Conservation (phyloP, 75 land plant genomes). For the Pseudotsuga menziesii region DNA sequence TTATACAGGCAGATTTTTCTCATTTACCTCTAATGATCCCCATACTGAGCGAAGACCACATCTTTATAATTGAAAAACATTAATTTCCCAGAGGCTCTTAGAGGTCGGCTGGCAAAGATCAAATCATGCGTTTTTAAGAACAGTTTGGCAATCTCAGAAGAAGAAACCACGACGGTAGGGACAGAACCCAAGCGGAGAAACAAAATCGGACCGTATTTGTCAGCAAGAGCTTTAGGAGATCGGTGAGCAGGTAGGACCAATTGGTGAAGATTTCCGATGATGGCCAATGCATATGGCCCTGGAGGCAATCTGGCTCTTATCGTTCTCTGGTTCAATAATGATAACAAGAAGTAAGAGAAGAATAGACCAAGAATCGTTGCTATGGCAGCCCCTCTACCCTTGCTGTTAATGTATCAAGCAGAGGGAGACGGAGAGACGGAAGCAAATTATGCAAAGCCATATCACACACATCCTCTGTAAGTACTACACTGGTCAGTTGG, state of each 20-base stretch:
- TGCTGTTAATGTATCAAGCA: no score
- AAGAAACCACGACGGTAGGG: slow-evolving; percentile 8
- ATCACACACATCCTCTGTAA: no score
- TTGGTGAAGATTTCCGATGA: slow-evolving; percentile 16
- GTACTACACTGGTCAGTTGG: no score
- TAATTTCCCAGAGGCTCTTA: not conserved
- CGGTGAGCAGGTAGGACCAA: not conserved
- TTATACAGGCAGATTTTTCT: no score
- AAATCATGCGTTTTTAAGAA: slow-evolving; percentile 13
- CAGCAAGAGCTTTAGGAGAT: not conserved
- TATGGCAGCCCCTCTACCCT: no score
- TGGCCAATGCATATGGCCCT: slow-evolving; percentile 9
- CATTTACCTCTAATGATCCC: no score
- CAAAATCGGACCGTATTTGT: slow-evolving; percentile 12
- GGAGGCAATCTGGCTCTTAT: slow-evolving; percentile 6
- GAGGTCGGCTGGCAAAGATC: slow-evolving; percentile 12
- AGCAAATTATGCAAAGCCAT: no score
- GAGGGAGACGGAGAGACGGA: no score
- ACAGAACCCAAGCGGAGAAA: slow-evolving; percentile 10
- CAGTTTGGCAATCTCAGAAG: slow-evolving; percentile 2
- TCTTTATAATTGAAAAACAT: slow-evolving; percentile 11
- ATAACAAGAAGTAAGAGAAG: no score
- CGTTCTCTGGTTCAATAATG: no score
- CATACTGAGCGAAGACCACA: no score
- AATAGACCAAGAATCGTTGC: no score